Conservation (phyloP, 768 basidiomycete genomes). For the Gloeophyllum trabeum region DNA sequence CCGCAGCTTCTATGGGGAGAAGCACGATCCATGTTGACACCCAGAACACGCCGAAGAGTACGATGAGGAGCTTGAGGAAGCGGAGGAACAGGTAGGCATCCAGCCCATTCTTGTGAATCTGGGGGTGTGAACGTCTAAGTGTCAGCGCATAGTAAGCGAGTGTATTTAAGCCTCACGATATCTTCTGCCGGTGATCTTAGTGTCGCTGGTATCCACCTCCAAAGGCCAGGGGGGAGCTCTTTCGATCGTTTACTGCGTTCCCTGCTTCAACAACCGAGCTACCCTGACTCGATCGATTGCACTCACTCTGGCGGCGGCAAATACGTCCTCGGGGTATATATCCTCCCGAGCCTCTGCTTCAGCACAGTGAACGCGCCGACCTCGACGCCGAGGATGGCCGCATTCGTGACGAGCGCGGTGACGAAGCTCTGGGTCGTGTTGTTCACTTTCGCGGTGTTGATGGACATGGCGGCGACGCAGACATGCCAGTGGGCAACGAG, state of each 20-base stretch:
- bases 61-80: constrained; percentile 49
- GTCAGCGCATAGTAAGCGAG: not conserved
- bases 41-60: constrained; percentile 47
- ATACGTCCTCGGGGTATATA: constrained; percentile 54
- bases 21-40: constrained; percentile 52
- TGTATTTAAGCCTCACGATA: constrained; percentile 26
- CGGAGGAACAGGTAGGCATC: constrained; percentile 46
- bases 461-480: too few species aligned
- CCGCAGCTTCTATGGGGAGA: constrained; percentile 41
- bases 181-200: constrained; percentile 28
- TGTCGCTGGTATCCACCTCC: constrained; percentile 42
- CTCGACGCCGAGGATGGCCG: constrained; percentile 30
- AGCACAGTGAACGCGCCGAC: constrained; percentile 46
- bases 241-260: constrained; percentile 29
- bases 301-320: constrained; percentile 45
- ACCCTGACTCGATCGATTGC: constrained; percentile 1
- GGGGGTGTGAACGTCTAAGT: not conserved
- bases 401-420: constrained; percentile 50
- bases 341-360: constrained; percentile 40
- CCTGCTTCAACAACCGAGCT: not conserved
- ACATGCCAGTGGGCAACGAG: too few species aligned
- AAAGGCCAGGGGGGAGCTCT: constrained; percentile 29
- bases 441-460: too few species aligned
- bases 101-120: constrained; percentile 51
- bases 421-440: constrained; percentile 38